A percentile compares a stretch with the other conserved stretches of the same genome.
These are phyloP conservation scores for Chlamydomonas eustigma DNA, from an alignment of 139 green algal genomes.

Conservation along the genomic window DNA sequence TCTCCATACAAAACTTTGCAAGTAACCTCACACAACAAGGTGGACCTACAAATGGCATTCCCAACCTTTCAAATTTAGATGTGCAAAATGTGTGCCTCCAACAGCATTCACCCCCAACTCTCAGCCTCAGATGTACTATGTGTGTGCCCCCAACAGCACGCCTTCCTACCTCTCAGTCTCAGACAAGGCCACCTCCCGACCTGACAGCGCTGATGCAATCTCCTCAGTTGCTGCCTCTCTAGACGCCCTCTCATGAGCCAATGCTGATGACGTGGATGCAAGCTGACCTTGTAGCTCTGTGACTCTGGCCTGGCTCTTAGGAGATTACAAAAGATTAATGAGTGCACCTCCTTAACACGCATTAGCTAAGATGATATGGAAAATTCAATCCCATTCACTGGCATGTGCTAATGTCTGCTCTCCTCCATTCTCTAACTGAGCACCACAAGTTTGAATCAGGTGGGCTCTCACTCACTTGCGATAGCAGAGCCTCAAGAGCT, in stretches of 20 bases:
- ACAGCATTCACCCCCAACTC: too few species aligned
- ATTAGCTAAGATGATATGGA: too few species aligned
- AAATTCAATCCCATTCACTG: too few species aligned
- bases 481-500: conserved; percentile 21
- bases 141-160: neutral
- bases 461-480: conserved; percentile 30
- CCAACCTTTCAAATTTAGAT: too few species aligned
- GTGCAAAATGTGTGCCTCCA: too few species aligned
- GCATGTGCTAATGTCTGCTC: too few species aligned
- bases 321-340: too few species aligned
- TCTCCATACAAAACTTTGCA: too few species aligned
- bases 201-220: neutral
- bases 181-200: conserved; percentile 33
- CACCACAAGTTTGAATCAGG: neutral
- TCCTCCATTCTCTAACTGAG: too few species aligned
- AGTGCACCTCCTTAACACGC: too few species aligned
- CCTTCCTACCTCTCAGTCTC: conserved; percentile 16
- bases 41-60: too few species aligned
- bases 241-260: conserved; percentile 20
- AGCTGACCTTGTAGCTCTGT: conserved; percentile 38
- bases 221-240: conserved; percentile 21
- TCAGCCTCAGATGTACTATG: neutral
- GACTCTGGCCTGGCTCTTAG: conserved; percentile 21
- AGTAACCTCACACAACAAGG: too few species aligned
- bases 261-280: neutral